Base-by-base conservation (phyloP, 371 early-diverging fungal species). In the Lichtheimia hyalospora region DNA sequence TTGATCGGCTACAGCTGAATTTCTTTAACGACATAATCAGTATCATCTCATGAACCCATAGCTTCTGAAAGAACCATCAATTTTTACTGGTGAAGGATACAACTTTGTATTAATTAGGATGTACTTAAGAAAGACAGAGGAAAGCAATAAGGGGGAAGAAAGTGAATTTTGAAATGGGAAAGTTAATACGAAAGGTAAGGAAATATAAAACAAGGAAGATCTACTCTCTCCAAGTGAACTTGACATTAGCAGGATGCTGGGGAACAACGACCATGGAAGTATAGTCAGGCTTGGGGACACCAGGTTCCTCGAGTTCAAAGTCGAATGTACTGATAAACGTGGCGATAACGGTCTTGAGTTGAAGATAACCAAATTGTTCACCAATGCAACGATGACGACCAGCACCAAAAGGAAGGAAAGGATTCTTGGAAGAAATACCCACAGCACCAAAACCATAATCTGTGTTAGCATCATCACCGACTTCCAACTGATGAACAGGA, bases 351-450 rank as follows among this genome's bases (percentile, higher is more conserved):
- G 95, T 90, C 86, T 96, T 96, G 80, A 96, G 85, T 79, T 98
- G 98, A 53, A 96, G 71, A 68, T 92, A 97, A 8, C 96, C 97
- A 81, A 98, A 98, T 58, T 89, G 83, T 69, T 98, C 97, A 60
- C 98, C 98, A 74, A 98, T 98, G 84, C 98, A 98, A 62, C 98
- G 87, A 84, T 98, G 98, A 66, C 98, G 93, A 51, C 88, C 98
- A 39, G 97, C 98, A 66, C 98, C 98, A 76, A 98, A 98, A 23
- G 98, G 97, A 70, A 98, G 82, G 74, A 89, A 96, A 51, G 94
- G 90, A 58, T 87, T 88, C 62, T 87, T 80, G 48, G 81, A 80
- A 42, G 88, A 85, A 20, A 86, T 82, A 58, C 86, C 87, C 65
- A 94, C 79, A 77, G 87, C 81, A 77, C 96, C 94, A 81, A 91